Base-by-base conservation (phyloP, 257 asterid genomes). In the Salvia splendens region DNA sequence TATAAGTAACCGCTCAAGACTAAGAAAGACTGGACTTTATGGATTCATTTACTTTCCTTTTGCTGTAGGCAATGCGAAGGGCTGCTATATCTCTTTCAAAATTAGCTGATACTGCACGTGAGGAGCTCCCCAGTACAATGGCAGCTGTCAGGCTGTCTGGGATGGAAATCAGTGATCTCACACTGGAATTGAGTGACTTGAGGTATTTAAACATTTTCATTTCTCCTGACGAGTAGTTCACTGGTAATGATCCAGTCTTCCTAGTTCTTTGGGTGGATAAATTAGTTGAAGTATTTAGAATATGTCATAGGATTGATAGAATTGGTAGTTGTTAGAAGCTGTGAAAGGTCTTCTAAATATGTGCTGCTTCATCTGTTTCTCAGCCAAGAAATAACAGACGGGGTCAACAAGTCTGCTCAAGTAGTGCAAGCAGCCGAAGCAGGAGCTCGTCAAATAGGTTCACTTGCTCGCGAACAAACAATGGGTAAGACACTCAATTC, bases 351-450 rank as follows among this genome's bases (percentile, higher is more conserved):
- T 42, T 47, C 50, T 30, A 9, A 56, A 70, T 71, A 24, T 69
- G 57, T 12, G 62, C 32, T 61, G 33, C 68, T 62, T 12, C 50
- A 61, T 79, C 75, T 78, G 71, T 41, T 70, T 66, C 65, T 73
- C 83, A 92, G 98, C 85, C 95, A 89, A 79, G 97, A 87, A 78
- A 82, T 92, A 77, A 66, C 89, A 64, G 96, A 89, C 30, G 97
- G 97, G 64, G 91, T 92, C 69, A 86, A 61, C 75, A 92, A 87
- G 78, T 92, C 97, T 64, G 83, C 97, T 80, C 98, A 83, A 81
- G 98, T 85, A 66, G 91, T 89, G 70, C 92, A 92, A 83, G 98
- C 95, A 6, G 98, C 97, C 11, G 91, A 88, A 81, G 93, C 95
- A 72, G 98, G 98, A 75, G 71, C 89, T 36, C 83, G 86, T 54